These are phyloP conservation scores for Eucalyptus microcorys DNA, from an alignment of 345 rosid species.

Conservation along the genomic window DNA sequence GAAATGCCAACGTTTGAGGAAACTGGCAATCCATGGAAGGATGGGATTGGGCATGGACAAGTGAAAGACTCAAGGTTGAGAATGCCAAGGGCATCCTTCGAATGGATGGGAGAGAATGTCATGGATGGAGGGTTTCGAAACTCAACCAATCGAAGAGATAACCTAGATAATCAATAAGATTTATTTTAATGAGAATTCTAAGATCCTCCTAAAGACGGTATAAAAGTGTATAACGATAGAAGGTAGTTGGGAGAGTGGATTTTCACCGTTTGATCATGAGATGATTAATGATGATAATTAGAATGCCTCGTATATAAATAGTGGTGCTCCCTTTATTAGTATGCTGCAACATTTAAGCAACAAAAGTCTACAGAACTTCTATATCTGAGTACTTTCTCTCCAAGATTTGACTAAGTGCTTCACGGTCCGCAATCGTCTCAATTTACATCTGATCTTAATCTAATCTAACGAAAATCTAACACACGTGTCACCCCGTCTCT, in stretches of 20 bases:
- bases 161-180: no score
- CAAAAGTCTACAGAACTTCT: no score
- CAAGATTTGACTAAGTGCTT: no score
- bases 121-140: no score
- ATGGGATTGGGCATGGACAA: not conserved
- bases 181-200: not conserved
- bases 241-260: no score
- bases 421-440: not conserved
- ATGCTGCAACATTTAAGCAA: not conserved
- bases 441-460: not conserved
- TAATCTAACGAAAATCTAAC: not conserved
- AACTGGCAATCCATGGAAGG: not conserved
- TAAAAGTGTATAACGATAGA: no score
- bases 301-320: not conserved
- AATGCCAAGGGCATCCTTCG: not conserved
- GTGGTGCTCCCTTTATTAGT: not conserved
- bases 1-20: not conserved
- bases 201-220: fast-evolving
- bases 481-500: not conserved
- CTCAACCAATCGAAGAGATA: fast-evolving
- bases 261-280: not conserved
- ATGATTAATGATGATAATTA: no score
- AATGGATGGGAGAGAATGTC: not conserved
- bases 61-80: not conserved
- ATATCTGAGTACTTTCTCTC: no score